Evolutionary conservation across 2,329 filamentous ascomycete genomes (phyloP), one percentile per base, ranked within the genome.

Genomic region (Paracamarosporium sp.): DNA sequence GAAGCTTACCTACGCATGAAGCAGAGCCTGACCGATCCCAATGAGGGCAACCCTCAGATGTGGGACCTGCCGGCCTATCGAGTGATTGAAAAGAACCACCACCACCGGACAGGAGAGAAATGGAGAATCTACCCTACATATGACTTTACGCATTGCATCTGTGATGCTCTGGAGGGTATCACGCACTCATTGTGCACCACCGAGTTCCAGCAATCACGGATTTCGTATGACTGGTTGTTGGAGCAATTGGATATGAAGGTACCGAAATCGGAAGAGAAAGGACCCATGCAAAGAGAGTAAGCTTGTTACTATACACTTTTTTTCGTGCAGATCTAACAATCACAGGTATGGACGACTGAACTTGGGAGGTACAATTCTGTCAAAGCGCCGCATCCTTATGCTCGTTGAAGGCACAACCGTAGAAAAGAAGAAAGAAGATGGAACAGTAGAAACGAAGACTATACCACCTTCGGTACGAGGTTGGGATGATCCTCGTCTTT

Each of bases 41-140:
- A 86, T 50, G 89, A 90, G 67, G 89, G 90, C 28, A 97, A 97
- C 75, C 93, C 93, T 6, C 92, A 96, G 78, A 93, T 97, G 91
- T 97, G 94, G 94, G 94, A 98, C 81, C 80, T 97, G 53, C 91
- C 91, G 1, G 94, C 94, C 15, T 98, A 97, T 78, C 88, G 94
- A 59, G 89, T 98, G 54, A 84, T 92, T 60, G 86, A 90, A 69
- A 88, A 91, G 67, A 81, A 81, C 59, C 84, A 88, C 41, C 92
- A 96, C 74, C 88, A 92, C 76, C 86, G 91, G 33, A 96, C 93
- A 0, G 92, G 91, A 28, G 82, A 86, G 63, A 88, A 90, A 72
- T 98, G 93, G 93, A 90, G 88, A 76, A 96, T 97, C 62, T 97
- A 97, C 75, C 95, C 95, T 0, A 96, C 94, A 0, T 97, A 97